Evolutionary conservation across 2,329 filamentous ascomycete genomes (phyloP).

Genomic region (Epichloe scottii): DNA sequence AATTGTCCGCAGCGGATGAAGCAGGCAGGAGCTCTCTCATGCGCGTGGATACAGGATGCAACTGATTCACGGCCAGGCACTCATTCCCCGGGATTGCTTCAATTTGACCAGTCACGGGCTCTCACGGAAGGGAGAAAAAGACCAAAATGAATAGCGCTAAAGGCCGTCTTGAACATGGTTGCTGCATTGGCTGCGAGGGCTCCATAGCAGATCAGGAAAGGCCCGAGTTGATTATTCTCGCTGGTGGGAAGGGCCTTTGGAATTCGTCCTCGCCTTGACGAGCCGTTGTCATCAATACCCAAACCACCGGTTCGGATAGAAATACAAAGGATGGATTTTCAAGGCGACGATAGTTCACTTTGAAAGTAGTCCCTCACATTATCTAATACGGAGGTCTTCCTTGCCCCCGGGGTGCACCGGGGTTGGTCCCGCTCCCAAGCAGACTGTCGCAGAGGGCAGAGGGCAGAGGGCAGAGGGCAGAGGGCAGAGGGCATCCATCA

Average conservation of each 20-base stretch:
- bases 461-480: too few species aligned
- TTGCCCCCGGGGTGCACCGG: too few species aligned
- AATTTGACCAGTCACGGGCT: constrained; percentile 66
- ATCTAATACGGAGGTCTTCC: too few species aligned
- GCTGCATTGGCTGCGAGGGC: constrained; percentile 59
- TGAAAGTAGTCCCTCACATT: too few species aligned
- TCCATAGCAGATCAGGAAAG: constrained; percentile 34
- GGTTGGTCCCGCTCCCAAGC: too few species aligned
- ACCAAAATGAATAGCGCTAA: constrained; percentile 38
- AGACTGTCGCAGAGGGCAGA: too few species aligned
- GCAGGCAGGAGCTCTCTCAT: constrained; percentile 18
- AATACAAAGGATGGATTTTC: too few species aligned
- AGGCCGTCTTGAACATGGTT: constrained; percentile 58
- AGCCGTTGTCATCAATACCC: too few species aligned
- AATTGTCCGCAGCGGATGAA: constrained; percentile 28
- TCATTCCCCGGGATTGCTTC: constrained; percentile 70
- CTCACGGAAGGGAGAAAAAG: constrained; percentile 42
- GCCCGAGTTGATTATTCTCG: constrained; percentile 67
- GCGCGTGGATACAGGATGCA: neutral
- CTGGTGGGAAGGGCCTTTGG: constrained; percentile 31
- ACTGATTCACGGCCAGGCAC: constrained; percentile 31
- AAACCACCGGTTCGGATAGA: too few species aligned
- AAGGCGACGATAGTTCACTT: too few species aligned
- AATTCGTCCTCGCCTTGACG: too few species aligned
- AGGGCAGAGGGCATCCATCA: too few species aligned